Evolutionary conservation across 129 eudicot species (phyloP).

Genomic region (Kitagawia praeruptora): DNA sequence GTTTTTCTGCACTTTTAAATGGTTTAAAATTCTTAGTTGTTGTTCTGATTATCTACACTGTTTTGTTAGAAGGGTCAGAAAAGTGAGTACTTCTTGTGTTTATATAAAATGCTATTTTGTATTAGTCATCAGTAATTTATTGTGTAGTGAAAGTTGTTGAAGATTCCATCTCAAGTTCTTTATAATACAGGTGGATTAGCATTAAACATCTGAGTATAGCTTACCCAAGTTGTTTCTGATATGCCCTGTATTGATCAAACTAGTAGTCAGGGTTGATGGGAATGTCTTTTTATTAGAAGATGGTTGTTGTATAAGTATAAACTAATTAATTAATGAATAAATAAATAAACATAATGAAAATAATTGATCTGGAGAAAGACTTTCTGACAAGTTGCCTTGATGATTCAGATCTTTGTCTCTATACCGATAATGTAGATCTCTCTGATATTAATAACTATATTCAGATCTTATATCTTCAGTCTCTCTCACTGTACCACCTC

Average conservation of each 20-base stretch:
- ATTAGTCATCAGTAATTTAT: not conserved
- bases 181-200: not conserved
- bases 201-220: not conserved
- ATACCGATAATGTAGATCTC: slow-evolving; percentile 10
- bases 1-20: slow-evolving; percentile 10
- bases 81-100: not conserved
- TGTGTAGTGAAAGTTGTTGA: not conserved
- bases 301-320: not conserved
- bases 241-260: not conserved
- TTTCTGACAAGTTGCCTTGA: not conserved
- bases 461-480: not conserved
- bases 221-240: not conserved
- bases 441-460: not conserved
- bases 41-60: not conserved
- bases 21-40: slow-evolving; percentile 7
- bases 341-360: not conserved
- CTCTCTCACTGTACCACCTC: not conserved
- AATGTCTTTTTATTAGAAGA: slow-evolving; percentile 7
- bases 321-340: not conserved
- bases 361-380: not conserved
- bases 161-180: not conserved
- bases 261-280: not conserved
- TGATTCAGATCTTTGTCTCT: slow-evolving; percentile 14
- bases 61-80: too few species aligned
- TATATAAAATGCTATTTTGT: not conserved